A percentile compares a stretch with the other conserved stretches of the same genome.
These are phyloP conservation scores for Elasticomyces elasticus DNA, from an alignment of 495 filamentous ascomycete genomes.

Conservation along the genomic window DNA sequence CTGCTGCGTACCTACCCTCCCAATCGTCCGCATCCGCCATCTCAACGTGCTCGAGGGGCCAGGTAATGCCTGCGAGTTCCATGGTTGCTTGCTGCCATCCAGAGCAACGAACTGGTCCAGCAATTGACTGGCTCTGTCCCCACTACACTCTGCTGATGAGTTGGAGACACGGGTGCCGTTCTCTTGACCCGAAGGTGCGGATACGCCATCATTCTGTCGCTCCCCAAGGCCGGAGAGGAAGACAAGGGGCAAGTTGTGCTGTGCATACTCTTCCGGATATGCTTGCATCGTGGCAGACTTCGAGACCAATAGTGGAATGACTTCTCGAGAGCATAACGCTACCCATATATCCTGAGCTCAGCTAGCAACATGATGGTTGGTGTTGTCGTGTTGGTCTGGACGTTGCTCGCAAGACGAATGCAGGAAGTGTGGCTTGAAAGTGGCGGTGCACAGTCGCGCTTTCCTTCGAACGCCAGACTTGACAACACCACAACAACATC, in stretches of 20 bases:
- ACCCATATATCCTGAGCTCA: no score
- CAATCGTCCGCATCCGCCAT: conserved; percentile 59
- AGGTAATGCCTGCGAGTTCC: conserved; percentile 41
- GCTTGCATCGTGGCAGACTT: conserved; percentile 62
- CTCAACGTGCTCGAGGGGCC: conserved; percentile 29
- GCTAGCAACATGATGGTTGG: no score
- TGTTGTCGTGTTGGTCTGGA: no score
- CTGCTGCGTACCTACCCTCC: conserved; percentile 57
- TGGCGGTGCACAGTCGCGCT: neutral
- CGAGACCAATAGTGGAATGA: no score
- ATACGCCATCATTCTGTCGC: conserved; percentile 8
- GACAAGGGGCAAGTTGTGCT: conserved; percentile 72
- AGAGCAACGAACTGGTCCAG: conserved; percentile 55
- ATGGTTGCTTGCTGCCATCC: conserved; percentile 53
- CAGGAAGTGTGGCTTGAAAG: neutral
- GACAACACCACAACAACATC: neutral
- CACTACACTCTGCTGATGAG: conserved; percentile 30
- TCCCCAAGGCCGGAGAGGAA: conserved; percentile 62
- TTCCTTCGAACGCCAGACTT: neutral
- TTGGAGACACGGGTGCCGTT: conserved; percentile 8
- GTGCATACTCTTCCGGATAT: conserved; percentile 69
- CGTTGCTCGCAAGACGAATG: neutral
- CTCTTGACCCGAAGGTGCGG: conserved; percentile 29
- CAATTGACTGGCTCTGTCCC: conserved; percentile 53
- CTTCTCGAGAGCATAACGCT: no score